phyloP scores from a whole-genome alignment of 108 stramenopile genomes.

The Cylindrotheca closterium region DNA sequence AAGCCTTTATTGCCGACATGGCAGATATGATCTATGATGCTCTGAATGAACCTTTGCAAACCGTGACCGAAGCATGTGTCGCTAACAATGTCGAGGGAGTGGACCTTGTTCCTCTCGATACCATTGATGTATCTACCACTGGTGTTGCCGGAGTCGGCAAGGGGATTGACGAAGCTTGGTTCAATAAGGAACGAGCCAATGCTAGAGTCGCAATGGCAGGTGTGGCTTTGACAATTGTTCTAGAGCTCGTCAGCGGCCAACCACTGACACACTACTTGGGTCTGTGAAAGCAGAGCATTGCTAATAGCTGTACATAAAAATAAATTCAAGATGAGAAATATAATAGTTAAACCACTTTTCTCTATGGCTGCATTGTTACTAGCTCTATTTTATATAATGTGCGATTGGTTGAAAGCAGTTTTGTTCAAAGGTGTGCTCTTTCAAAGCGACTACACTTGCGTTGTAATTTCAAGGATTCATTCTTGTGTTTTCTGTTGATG shows the following conservation, averaged over 20 bases:
- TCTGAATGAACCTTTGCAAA: slow-evolving; percentile 67
- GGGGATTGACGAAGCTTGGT: slow-evolving; percentile 24
- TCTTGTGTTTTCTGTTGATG: too few relatives aligned
- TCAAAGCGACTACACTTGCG: too few relatives aligned
- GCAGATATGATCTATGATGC: slow-evolving; percentile 94
- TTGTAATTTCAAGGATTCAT: slow-evolving; percentile 39
- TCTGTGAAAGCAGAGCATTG: too few relatives aligned
- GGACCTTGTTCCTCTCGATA: slow-evolving; percentile 53
- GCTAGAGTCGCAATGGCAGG: slow-evolving; percentile 65
- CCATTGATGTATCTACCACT: slow-evolving; percentile 52
- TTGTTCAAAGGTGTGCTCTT: too few relatives aligned
- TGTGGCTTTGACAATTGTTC: slow-evolving; percentile 39
- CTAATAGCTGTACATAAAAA: too few relatives aligned
- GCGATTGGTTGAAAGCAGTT: too few relatives aligned
- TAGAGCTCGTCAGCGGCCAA: slow-evolving; percentile 37
- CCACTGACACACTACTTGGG: slow-evolving; percentile 23
- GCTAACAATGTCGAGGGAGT: slow-evolving; percentile 81
- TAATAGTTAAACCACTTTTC: neutral
- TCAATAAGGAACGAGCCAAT: slow-evolving; percentile 42
- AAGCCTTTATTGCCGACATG: slow-evolving; percentile 92
- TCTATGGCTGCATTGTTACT: neutral
- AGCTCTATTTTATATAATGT: neutral
- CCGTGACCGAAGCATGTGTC: slow-evolving; percentile 85
- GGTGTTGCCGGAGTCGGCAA: slow-evolving; percentile 78
- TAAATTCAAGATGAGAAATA: neutral